Conservation (phyloP, 805 yeast species). For the Monosporozyma unispora region DNA sequence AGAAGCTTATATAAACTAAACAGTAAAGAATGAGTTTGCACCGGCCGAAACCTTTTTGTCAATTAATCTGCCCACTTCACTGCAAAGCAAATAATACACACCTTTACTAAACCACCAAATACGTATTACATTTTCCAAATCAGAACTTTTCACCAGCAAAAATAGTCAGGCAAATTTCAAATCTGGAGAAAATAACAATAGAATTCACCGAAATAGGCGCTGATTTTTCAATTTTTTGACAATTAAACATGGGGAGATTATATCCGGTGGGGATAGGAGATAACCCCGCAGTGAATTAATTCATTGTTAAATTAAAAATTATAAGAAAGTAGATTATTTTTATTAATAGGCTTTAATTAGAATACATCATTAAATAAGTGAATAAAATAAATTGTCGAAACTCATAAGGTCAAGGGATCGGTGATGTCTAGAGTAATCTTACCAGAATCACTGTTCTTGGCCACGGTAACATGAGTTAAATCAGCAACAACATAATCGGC, state of each 20-base stretch:
- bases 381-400: background rate
- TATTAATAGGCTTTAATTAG: background rate
- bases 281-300: background rate
- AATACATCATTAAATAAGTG: background rate
- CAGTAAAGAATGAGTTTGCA: too few species aligned
- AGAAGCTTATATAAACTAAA: background rate
- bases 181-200: background rate
- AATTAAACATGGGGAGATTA: background rate
- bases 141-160: background rate
- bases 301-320: too few species aligned
- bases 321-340: background rate
- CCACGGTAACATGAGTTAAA: slow-evolving; percentile 31
- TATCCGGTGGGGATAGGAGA: background rate
- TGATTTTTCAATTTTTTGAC: background rate
- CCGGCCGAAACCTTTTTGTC: too few species aligned
- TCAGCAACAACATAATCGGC: slow-evolving; percentile 72
- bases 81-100: too few species aligned
- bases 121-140: background rate
- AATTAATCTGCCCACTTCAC: too few species aligned
- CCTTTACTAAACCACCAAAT: background rate
- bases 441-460: slow-evolving; percentile 5
- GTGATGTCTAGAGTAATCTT: slow-evolving; percentile 7
- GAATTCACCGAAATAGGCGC: background rate
- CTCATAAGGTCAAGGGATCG: background rate
- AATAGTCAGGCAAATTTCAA: background rate